Conservation (phyloP, 805 yeast species). For the Wickerhamiella alocasiicola region DNA sequence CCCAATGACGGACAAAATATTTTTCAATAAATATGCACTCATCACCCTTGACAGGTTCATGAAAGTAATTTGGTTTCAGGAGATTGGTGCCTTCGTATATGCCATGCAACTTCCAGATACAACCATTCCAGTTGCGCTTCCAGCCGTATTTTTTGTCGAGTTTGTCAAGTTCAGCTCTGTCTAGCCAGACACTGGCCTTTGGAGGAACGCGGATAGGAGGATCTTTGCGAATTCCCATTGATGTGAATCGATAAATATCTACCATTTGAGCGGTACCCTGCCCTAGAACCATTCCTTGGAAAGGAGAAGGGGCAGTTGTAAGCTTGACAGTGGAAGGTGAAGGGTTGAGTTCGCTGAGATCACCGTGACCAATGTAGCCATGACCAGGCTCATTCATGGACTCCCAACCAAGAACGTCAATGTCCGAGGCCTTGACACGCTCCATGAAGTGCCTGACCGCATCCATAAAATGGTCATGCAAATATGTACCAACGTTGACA, state of each 20-base stretch:
- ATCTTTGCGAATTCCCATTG: slow-evolving; percentile 63
- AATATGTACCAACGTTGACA: slow-evolving; percentile 60
- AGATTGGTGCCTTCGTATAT: slow-evolving; percentile 48
- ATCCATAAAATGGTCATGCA: slow-evolving; percentile 49
- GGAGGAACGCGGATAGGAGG: slow-evolving; percentile 53
- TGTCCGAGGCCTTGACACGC: slow-evolving; percentile 28
- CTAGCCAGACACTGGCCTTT: slow-evolving; percentile 52
- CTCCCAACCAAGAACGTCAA: slow-evolving; percentile 60
- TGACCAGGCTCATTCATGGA: slow-evolving; percentile 72
- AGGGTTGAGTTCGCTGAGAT: slow-evolving; percentile 31
- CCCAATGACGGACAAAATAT: slow-evolving; percentile 53
- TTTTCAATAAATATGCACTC: slow-evolving; percentile 38
- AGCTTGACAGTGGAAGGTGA: slow-evolving; percentile 40
- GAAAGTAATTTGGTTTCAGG: slow-evolving; percentile 39
- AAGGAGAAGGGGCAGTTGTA: slow-evolving; percentile 74
- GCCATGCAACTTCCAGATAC: slow-evolving; percentile 70
- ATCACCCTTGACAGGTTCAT: slow-evolving; percentile 29
- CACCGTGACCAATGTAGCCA: slow-evolving; percentile 55
- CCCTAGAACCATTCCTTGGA: slow-evolving; percentile 62
- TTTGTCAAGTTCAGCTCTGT: slow-evolving; percentile 31
- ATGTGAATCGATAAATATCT: slow-evolving; percentile 55
- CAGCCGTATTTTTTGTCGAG: slow-evolving; percentile 61
- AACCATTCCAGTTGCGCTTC: slow-evolving; percentile 69
- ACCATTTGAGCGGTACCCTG: slow-evolving; percentile 61
- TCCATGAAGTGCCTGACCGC: slow-evolving; percentile 40